These are phyloP conservation scores for Moesziomyces parantarcticus DNA, from an alignment of 1,284 basidiomycete genomes.

Conservation along the genomic window DNA sequence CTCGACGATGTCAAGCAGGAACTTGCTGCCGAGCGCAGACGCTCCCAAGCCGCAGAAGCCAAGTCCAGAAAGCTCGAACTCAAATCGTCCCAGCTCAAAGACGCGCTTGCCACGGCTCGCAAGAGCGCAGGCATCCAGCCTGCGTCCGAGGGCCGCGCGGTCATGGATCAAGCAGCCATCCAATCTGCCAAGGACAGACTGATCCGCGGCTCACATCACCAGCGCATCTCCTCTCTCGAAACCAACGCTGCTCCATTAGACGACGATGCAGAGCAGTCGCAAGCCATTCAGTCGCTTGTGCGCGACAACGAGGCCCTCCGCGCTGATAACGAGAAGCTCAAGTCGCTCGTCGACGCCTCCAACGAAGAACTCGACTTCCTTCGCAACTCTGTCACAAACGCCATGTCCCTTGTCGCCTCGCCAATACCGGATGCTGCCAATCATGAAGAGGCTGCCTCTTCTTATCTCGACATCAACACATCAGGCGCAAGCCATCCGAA, in stretches of 20 bases:
- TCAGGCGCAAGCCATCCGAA: neutral
- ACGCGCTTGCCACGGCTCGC: constrained; percentile 37
- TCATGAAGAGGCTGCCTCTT: constrained; percentile 8
- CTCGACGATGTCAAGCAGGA: constrained; percentile 88
- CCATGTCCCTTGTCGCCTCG: constrained; percentile 27
- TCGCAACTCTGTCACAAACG: constrained; percentile 34
- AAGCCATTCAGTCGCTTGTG: constrained; percentile 31
- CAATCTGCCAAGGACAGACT: constrained; percentile 38
- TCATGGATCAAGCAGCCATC: constrained; percentile 36
- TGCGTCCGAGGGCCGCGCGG: constrained; percentile 7
- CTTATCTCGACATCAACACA: constrained; percentile 3
- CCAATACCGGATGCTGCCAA: constrained; percentile 22
- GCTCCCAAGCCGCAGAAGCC: constrained; percentile 78
- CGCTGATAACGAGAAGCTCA: constrained; percentile 43
- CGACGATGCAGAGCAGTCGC: constrained; percentile 17
- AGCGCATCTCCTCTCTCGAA: constrained; percentile 17
- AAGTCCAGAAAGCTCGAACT: constrained; percentile 72
- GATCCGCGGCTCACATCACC: constrained; percentile 27
- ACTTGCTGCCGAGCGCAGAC: constrained; percentile 78
- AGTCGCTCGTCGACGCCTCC: constrained; percentile 45
- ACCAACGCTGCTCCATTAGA: constrained; percentile 3
- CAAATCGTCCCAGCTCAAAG: constrained; percentile 30
- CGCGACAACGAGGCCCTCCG: constrained; percentile 53
- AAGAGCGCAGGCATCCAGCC: constrained; percentile 20
- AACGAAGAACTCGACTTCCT: constrained; percentile 55